Evolutionary conservation across 768 basidiomycete genomes (phyloP).

Genomic region (Russula ochroleuca): DNA sequence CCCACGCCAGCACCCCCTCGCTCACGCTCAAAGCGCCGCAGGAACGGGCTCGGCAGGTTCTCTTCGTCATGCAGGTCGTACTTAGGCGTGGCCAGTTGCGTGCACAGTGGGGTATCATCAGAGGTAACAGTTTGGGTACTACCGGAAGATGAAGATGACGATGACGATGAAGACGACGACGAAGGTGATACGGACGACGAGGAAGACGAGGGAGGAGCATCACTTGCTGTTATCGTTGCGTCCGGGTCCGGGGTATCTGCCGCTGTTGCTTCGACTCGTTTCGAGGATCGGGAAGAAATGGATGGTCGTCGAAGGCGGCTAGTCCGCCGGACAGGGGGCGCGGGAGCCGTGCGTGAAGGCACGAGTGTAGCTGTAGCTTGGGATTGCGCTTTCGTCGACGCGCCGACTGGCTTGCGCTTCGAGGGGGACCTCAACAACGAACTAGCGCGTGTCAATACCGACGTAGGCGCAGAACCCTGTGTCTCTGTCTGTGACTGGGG

Average conservation of each 20-base stretch:
- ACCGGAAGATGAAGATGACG: background rate
- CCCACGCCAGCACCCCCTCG: conserved; percentile 22
- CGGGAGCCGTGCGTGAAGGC: conserved; percentile 29
- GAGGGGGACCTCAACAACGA: conserved; percentile 41
- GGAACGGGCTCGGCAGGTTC: conserved; percentile 80
- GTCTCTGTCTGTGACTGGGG: background rate
- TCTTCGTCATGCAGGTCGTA: conserved; percentile 78
- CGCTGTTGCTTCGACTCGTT: background rate
- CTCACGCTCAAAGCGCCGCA: conserved; percentile 53
- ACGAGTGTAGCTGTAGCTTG: conserved; percentile 10
- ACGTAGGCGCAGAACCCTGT: background rate
- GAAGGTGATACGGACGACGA: conserved; percentile 9
- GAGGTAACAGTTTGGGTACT: conserved; percentile 2
- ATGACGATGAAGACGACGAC: conserved; percentile 22
- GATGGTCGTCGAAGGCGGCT: conserved; percentile 33
- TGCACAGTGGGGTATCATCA: background rate
- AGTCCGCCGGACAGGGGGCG: conserved; percentile 12
- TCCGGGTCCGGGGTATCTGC: background rate
- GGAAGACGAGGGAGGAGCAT: conserved; percentile 19
- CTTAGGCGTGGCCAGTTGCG: background rate
- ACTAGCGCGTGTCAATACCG: background rate
- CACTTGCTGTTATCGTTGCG: conserved; percentile 10
- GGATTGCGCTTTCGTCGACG: conserved; percentile 16
- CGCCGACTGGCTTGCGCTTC: conserved; percentile 36
- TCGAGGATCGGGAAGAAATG: conserved; percentile 20